Conservation (phyloP, 1,284 basidiomycete genomes). For the Pulveroboletus ridleyi region DNA sequence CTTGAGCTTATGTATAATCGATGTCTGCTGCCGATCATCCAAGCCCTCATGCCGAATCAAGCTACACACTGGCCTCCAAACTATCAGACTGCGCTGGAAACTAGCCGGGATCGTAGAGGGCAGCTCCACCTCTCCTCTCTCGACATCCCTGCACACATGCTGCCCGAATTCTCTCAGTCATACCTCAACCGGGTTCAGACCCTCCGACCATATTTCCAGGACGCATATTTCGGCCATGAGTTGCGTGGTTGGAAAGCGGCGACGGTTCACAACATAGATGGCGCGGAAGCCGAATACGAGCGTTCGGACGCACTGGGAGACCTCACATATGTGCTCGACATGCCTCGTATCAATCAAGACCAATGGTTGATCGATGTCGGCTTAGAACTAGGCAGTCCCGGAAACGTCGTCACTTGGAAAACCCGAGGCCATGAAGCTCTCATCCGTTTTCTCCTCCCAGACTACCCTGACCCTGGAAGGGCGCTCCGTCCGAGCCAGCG, state of each 20-base stretch:
- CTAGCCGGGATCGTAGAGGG: background rate
- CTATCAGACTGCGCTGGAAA: constrained; percentile 2
- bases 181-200: background rate
- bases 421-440: background rate
- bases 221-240: constrained; percentile 26
- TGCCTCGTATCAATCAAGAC: background rate
- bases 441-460: background rate
- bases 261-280: constrained; percentile 6
- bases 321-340: constrained; percentile 2
- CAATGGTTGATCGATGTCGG: constrained; percentile 10
- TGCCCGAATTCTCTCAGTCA: background rate
- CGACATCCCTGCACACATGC: constrained; percentile 8
- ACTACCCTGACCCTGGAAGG: background rate
- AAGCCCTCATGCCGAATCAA: constrained; percentile 8
- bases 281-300: background rate
- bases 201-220: constrained; percentile 3
- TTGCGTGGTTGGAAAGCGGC: constrained; percentile 19
- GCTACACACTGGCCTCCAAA: constrained; percentile 18
- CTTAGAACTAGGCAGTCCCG: background rate
- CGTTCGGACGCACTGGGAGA: background rate
- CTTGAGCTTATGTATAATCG: constrained; percentile 12
- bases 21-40: background rate
- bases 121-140: background rate
- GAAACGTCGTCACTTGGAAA: constrained; percentile 3
- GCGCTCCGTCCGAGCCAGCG: background rate